Conservation (phyloP, 2,329 filamentous ascomycete genomes). For the Parastagonospora avenae region DNA sequence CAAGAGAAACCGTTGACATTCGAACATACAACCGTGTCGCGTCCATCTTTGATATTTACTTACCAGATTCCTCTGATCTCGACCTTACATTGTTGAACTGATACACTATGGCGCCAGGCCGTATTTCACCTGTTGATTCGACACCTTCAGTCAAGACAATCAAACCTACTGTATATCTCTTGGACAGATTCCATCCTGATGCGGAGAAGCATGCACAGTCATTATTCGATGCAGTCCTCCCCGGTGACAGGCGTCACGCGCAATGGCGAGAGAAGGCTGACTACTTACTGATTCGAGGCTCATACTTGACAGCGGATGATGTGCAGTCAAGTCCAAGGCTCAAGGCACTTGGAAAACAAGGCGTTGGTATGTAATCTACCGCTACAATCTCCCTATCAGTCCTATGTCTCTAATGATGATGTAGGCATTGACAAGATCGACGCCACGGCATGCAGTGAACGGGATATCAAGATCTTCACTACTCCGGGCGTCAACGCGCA, state of each 20-base stretch:
- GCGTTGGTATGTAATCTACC: constrained; percentile 44
- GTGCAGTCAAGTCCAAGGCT: constrained; percentile 46
- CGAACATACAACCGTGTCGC: neutral
- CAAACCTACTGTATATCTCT: constrained; percentile 49
- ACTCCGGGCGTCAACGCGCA: constrained; percentile 55
- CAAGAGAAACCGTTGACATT: no score
- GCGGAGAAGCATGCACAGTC: constrained; percentile 44
- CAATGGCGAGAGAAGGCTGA: constrained; percentile 52
- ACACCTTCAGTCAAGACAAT: neutral
- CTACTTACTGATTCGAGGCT: constrained; percentile 48
- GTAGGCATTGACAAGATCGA: constrained; percentile 53
- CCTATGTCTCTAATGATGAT: neutral
- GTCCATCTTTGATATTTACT: neutral
- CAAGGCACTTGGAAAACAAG: constrained; percentile 54
- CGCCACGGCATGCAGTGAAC: constrained; percentile 43
- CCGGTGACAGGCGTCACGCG: constrained; percentile 39
- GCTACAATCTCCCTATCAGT: no score
- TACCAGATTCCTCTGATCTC: neutral
- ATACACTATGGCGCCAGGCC: constrained; percentile 12
- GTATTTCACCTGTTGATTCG: constrained; percentile 4
- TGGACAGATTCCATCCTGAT: constrained; percentile 48
- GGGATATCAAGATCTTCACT: constrained; percentile 53
- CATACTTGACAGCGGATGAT: constrained; percentile 47
- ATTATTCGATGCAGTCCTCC: constrained; percentile 49
- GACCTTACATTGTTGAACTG: neutral